Conservation (phyloP, 208 protist species). For the Naegleria fowleri region DNA sequence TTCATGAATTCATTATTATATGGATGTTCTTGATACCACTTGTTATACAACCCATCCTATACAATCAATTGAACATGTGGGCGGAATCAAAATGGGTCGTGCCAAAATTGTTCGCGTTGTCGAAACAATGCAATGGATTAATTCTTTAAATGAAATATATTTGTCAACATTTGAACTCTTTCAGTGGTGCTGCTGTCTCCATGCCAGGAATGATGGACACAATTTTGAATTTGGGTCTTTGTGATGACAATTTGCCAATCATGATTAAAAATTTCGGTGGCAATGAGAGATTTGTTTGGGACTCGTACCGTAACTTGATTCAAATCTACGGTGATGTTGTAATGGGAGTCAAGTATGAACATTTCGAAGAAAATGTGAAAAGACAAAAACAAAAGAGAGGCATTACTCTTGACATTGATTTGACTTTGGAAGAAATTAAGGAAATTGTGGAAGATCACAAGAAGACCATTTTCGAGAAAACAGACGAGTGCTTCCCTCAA, state of each 20-base stretch:
- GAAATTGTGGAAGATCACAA: conserved; percentile 61
- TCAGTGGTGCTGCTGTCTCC: conserved; percentile 81
- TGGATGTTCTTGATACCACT: too few relatives aligned
- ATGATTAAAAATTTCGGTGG: conserved; percentile 50
- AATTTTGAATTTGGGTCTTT: conserved; percentile 86
- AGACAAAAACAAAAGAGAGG: conserved; percentile 63
- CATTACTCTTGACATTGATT: conserved; percentile 70
- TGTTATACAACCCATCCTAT: too few relatives aligned
- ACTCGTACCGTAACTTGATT: conserved; percentile 88
- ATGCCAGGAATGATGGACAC: conserved; percentile 94
- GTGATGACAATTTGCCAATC: conserved; percentile 68
- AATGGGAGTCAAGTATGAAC: conserved; percentile 67
- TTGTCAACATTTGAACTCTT: too few relatives aligned
- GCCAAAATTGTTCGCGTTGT: too few relatives aligned
- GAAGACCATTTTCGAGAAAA: conserved; percentile 51
- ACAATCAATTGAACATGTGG: too few relatives aligned
- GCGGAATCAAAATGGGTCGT: too few relatives aligned
- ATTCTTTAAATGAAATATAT: too few relatives aligned
- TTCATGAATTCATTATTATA: too few relatives aligned
- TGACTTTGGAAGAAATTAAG: conserved; percentile 67
- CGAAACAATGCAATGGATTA: too few relatives aligned
- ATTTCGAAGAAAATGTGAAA: conserved; percentile 72
- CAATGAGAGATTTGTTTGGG: conserved; percentile 80
- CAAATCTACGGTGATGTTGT: conserved; percentile 88
- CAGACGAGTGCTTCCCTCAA: conserved; percentile 72